These are phyloP conservation scores for Telopea speciosissima DNA, from an alignment of 177 flowering plant species.

Conservation along the genomic window DNA sequence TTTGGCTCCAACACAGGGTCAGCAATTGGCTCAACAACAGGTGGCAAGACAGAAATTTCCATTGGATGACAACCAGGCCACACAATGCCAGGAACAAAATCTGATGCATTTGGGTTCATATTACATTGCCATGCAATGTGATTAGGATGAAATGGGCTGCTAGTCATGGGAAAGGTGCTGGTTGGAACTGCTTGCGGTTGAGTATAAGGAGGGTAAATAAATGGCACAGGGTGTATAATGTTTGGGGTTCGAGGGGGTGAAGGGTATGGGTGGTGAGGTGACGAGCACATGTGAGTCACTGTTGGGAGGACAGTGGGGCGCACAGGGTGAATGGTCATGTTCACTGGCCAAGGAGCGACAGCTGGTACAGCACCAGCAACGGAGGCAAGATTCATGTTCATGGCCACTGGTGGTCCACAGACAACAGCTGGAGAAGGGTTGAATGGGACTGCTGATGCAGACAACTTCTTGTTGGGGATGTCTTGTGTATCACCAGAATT, in stretches of 20 bases:
- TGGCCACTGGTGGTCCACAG: slow-evolving; percentile 52
- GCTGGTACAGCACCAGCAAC: slow-evolving; percentile 51
- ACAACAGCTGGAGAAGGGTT: slow-evolving; percentile 55
- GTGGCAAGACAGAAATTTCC: slow-evolving; percentile 52
- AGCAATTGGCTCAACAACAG: slow-evolving; percentile 43
- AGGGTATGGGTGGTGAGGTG: slow-evolving; percentile 76
- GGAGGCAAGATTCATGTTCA: slow-evolving; percentile 57
- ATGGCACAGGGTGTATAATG: slow-evolving; percentile 73
- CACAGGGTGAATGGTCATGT: slow-evolving; percentile 69
- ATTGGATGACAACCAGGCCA: slow-evolving; percentile 79
- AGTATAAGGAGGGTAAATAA: slow-evolving; percentile 68
- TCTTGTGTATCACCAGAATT: slow-evolving; percentile 42
- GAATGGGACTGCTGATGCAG: slow-evolving; percentile 94
- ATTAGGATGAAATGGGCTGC: slow-evolving; percentile 55
- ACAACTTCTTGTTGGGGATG: slow-evolving; percentile 63
- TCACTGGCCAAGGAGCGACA: slow-evolving; percentile 76
- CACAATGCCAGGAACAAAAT: slow-evolving; percentile 53
- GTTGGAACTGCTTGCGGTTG: slow-evolving; percentile 64
- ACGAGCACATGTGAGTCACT: slow-evolving; percentile 55
- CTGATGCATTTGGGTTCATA: slow-evolving; percentile 50
- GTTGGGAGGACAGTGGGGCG: slow-evolving; percentile 45
- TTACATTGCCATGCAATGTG: slow-evolving; percentile 78
- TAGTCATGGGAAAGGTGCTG: slow-evolving; percentile 45
- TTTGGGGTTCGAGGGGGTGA: slow-evolving; percentile 84
- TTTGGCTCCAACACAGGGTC: slow-evolving; percentile 37